A percentile compares a stretch with the other conserved stretches of the same genome.
Conservation (phyloP, 495 filamentous ascomycete genomes). For the Tuber calosporum region DNA sequence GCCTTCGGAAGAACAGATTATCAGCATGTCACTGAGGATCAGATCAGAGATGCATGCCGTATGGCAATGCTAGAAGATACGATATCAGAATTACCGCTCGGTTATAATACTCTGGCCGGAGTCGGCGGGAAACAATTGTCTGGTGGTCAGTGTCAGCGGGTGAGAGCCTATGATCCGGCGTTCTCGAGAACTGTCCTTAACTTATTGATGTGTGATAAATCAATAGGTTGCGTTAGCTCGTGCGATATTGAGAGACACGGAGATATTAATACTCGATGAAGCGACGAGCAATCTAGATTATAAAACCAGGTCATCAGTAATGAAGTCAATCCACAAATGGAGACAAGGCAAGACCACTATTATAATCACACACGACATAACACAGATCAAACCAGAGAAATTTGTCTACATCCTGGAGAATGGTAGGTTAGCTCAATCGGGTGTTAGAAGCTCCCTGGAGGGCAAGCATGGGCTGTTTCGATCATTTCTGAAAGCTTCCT, state of each 20-base stretch:
- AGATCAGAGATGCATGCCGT: slow-evolving; percentile 55
- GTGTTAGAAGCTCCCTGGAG: slow-evolving; percentile 49
- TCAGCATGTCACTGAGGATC: slow-evolving; percentile 47
- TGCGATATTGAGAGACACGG: slow-evolving; percentile 67
- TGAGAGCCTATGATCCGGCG: slow-evolving; percentile 39
- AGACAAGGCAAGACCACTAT: slow-evolving; percentile 75
- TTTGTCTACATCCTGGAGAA: slow-evolving; percentile 75
- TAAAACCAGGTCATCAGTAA: slow-evolving; percentile 57
- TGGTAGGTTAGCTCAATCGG: slow-evolving; percentile 62
- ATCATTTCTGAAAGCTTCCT: slow-evolving; percentile 25
- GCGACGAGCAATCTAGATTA: slow-evolving; percentile 76
- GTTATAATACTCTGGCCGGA: slow-evolving; percentile 67
- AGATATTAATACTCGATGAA: slow-evolving; percentile 83
- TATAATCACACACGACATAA: slow-evolving; percentile 85
- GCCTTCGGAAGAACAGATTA: slow-evolving; percentile 59
- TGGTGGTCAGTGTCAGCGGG: slow-evolving; percentile 74
- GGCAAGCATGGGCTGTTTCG: slow-evolving; percentile 37
- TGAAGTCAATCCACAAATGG: slow-evolving; percentile 67
- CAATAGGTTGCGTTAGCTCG: slow-evolving; percentile 56
- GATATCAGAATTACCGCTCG: slow-evolving; percentile 62
- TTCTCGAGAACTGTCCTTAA: background rate
- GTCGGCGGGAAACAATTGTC: slow-evolving; percentile 63
- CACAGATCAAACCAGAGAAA: slow-evolving; percentile 66
- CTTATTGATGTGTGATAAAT: background rate
- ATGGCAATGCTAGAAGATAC: slow-evolving; percentile 67